These are phyloP conservation scores for Torulaspora gathmanii DNA, from an alignment of 805 yeast genomes.

Conservation along the genomic window DNA sequence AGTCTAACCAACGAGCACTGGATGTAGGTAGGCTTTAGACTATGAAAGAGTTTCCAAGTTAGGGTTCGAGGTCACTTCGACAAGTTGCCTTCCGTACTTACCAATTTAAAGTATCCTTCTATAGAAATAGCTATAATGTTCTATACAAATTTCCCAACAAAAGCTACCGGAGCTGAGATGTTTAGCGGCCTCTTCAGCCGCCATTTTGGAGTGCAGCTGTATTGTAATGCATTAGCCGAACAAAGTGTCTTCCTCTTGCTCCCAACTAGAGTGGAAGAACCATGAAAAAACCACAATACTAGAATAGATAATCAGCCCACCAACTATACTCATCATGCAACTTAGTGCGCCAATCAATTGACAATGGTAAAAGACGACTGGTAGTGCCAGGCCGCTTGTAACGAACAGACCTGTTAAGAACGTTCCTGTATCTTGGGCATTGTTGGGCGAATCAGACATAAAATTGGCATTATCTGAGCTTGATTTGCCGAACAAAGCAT, in stretches of 20 bases:
- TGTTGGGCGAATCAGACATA: conserved; percentile 48
- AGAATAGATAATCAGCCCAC: conserved; percentile 79
- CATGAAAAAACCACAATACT: conserved; percentile 78
- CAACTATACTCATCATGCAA: conserved; percentile 67
- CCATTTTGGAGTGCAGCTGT: background rate
- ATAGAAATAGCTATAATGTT: background rate
- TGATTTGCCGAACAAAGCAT: conserved; percentile 49
- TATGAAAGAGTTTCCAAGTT: no score
- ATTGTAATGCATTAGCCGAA: conserved; percentile 23
- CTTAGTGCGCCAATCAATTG: conserved; percentile 67
- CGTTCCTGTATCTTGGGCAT: conserved; percentile 70
- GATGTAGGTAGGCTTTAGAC: background rate
- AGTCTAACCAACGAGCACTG: background rate
- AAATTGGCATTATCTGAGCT: conserved; percentile 51
- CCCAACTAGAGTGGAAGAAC: conserved; percentile 50
- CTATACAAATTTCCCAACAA: background rate
- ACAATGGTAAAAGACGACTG: conserved; percentile 72
- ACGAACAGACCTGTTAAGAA: conserved; percentile 74
- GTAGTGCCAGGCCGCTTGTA: conserved; percentile 69
- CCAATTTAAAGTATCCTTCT: background rate
- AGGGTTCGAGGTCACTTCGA: no score
- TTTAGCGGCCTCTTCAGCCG: background rate
- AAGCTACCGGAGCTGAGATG: background rate
- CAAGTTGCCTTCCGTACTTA: background rate
- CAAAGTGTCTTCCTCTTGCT: conserved; percentile 41